Conservation (phyloP, 139 green algal species). For the Coelastrella sp. region DNA sequence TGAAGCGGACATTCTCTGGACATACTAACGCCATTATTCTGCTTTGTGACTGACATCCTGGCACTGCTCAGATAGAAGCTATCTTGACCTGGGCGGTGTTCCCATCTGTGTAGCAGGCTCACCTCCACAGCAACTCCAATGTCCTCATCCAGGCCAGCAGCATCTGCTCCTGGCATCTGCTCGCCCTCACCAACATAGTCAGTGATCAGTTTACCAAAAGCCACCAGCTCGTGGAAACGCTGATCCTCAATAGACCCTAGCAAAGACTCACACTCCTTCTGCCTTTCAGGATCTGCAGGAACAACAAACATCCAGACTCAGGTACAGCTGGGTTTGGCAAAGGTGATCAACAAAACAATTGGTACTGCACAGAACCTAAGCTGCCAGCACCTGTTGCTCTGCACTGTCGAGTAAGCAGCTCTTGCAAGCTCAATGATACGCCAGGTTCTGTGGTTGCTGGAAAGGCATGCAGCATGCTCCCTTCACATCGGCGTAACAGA, state of each 20-base stretch:
- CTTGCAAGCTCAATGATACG: too few species aligned
- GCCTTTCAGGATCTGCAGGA: conserved; percentile 52
- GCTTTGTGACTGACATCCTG: too few species aligned
- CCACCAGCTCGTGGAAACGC: conserved; percentile 90
- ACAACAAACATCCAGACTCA: not conserved
- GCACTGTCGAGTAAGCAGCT: too few species aligned
- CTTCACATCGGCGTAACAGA: too few species aligned
- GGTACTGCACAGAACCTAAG: too few species aligned
- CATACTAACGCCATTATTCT: too few species aligned
- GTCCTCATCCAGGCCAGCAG: conserved; percentile 88
- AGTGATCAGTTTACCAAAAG: conserved; percentile 91
- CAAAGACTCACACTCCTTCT: conserved; percentile 50
- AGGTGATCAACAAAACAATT: not conserved
- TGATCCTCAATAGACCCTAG: conserved; percentile 66
- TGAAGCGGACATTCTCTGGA: not conserved
- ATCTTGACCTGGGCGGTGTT: too few species aligned
- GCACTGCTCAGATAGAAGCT: not conserved
- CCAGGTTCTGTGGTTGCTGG: too few species aligned
- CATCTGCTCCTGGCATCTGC: conserved; percentile 45
- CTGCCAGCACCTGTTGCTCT: too few species aligned
- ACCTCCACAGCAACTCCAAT: conserved; percentile 93
- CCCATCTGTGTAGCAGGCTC: too few species aligned
- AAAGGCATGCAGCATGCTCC: too few species aligned
- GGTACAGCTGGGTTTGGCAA: not conserved
- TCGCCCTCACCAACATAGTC: conserved; percentile 81